phyloP scores from a whole-genome alignment of 495 filamentous ascomycete genomes.

The Margaritispora aquatica region DNA sequence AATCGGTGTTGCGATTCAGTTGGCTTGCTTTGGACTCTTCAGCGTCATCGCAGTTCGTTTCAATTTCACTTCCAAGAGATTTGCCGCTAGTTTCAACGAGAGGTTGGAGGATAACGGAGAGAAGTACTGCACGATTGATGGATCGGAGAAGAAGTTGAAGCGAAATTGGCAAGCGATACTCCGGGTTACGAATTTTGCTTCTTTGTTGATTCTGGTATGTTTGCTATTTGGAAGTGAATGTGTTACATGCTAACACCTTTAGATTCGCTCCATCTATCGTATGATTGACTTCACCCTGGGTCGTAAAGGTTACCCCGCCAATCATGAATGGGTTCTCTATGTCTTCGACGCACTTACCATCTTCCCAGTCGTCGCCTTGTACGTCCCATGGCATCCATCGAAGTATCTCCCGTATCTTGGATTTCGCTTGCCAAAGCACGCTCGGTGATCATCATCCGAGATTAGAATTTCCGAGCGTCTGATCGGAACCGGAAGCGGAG shows the following conservation, averaged over 20 bases:
- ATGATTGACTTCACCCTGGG: slow-evolving; percentile 31
- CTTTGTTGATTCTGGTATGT: slow-evolving; percentile 31
- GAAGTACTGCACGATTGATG: slow-evolving; percentile 29
- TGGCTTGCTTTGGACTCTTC: slow-evolving; percentile 33
- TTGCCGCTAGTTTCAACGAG: slow-evolving; percentile 26
- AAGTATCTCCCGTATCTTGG: slow-evolving; percentile 39
- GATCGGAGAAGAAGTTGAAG: slow-evolving; percentile 27
- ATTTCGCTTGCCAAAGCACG: slow-evolving; percentile 28
- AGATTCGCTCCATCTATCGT: slow-evolving; percentile 37
- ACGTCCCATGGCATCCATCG: slow-evolving; percentile 34
- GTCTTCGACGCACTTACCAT: slow-evolving; percentile 30
- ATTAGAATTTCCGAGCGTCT: not conserved
- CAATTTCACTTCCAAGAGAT: slow-evolving; percentile 35
- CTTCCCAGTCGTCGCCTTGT: slow-evolving; percentile 27
- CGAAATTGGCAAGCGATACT: slow-evolving; percentile 30
- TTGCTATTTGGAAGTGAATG: not conserved
- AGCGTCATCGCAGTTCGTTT: slow-evolving; percentile 32
- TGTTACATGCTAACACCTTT: not conserved
- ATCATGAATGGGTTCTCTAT: slow-evolving; percentile 30
- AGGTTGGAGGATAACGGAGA: slow-evolving; percentile 24
- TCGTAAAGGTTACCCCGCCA: slow-evolving; percentile 16
- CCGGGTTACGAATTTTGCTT: slow-evolving; percentile 27
- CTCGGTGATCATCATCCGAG: not conserved
- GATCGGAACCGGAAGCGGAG: not conserved
- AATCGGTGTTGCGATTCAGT: slow-evolving; percentile 30